A percentile compares a stretch with the other conserved stretches of the same genome.
Conservation (phyloP, 805 yeast genomes). For the Nakazawaea populi region DNA sequence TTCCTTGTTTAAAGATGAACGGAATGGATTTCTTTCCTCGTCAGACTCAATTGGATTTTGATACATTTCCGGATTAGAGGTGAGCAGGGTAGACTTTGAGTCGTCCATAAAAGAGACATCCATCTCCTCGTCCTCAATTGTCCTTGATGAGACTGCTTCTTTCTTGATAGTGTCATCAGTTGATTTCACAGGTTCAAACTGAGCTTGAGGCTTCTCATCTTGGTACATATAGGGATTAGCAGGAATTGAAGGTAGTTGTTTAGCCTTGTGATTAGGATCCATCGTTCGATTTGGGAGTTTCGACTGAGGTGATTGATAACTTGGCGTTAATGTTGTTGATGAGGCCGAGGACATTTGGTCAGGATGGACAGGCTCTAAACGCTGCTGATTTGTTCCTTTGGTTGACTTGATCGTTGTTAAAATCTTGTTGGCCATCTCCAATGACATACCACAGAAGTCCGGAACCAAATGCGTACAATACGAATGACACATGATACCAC, state of each 20-base stretch:
- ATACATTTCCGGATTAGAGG: too few relatives aligned
- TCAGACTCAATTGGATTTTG: neutral
- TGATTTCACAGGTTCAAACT: constrained; percentile 1
- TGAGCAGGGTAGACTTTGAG: neutral
- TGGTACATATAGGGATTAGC: neutral
- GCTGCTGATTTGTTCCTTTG: constrained; percentile 24
- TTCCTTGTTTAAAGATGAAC: neutral
- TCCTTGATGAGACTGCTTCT: neutral
- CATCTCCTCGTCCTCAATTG: constrained; percentile 1
- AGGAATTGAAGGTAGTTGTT: constrained; percentile 17
- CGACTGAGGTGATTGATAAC: neutral
- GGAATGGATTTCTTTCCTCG: neutral
- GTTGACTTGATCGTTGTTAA: constrained; percentile 78
- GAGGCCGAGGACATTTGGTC: constrained; percentile 5
- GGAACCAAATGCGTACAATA: constrained; percentile 93
- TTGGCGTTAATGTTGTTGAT: neutral
- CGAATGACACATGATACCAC: constrained; percentile 93
- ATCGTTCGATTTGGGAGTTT: constrained; percentile 1
- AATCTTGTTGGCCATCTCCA: constrained; percentile 93
- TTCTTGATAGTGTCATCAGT: neutral
- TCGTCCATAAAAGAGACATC: neutral
- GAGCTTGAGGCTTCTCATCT: neutral
- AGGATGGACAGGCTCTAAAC: constrained; percentile 8
- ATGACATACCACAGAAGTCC: constrained; percentile 97
- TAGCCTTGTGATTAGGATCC: constrained; percentile 15